These are phyloP conservation scores for Alternaria arbusti DNA, from an alignment of 2,329 filamentous ascomycete species.

Conservation along the genomic window DNA sequence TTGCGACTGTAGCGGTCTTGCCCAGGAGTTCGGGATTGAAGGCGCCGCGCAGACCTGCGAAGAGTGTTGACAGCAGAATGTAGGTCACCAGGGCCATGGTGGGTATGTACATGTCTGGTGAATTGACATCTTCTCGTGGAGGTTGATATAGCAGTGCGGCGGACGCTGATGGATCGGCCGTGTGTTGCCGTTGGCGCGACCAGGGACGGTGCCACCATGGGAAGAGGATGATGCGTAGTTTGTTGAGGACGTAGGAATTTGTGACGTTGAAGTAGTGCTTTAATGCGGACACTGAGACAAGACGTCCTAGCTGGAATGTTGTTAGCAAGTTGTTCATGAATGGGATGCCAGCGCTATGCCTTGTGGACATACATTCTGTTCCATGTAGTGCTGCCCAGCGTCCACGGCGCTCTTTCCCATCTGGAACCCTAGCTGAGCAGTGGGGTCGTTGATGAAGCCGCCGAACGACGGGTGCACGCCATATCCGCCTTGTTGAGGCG, in stretches of 20 bases:
- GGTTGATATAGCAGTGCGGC: constrained; percentile 69
- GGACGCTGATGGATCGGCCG: constrained; percentile 19
- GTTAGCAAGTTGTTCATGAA: neutral
- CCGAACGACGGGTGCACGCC: constrained; percentile 71
- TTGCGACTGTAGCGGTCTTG: constrained; percentile 82
- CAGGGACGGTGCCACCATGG: constrained; percentile 98
- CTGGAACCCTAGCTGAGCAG: constrained; percentile 92
- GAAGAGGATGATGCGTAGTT: constrained; percentile 91
- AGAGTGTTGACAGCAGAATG: constrained; percentile 87
- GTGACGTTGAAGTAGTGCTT: constrained; percentile 99
- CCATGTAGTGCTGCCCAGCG: constrained; percentile 91
- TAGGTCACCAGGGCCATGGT: constrained; percentile 98
- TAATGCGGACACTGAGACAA: constrained; percentile 88
- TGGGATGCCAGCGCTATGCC: neutral
- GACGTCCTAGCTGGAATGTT: constrained; percentile 69
- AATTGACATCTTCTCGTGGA: constrained; percentile 94
- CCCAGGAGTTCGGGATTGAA: constrained; percentile 95
- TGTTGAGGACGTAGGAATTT: constrained; percentile 94
- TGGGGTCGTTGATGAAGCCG: constrained; percentile 94
- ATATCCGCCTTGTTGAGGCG: constrained; percentile 49
- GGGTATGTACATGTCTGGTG: constrained; percentile 99
- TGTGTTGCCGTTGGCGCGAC: constrained; percentile 84
- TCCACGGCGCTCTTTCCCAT: constrained; percentile 91
- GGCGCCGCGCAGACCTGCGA: constrained; percentile 86
- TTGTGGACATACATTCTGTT: constrained; percentile 77